A percentile compares a stretch with the other conserved stretches of the same genome.
These are phyloP conservation scores for Phalaenopsis hybrid DNA, from an alignment of 116 monocot species.

Conservation along the genomic window DNA sequence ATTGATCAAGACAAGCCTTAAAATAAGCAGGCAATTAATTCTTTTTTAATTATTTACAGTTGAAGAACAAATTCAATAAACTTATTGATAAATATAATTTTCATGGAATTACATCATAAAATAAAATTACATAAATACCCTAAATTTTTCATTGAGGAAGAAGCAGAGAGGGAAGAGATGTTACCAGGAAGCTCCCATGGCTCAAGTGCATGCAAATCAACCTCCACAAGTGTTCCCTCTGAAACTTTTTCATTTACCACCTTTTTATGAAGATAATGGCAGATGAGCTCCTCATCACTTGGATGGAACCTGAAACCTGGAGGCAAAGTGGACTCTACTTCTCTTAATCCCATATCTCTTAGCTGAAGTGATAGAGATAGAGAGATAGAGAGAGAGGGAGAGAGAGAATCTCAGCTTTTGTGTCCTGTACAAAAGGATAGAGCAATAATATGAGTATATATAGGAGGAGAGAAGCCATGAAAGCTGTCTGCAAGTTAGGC, in stretches of 20 bases:
- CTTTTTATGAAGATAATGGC: constrained; percentile 59
- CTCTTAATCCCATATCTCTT: constrained; percentile 33
- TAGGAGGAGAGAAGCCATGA: neutral
- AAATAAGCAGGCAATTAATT: too few species aligned
- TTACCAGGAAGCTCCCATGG: constrained; percentile 80
- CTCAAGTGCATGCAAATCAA: constrained; percentile 55
- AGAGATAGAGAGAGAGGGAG: neutral
- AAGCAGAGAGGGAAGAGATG: neutral
- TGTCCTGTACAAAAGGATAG: too few species aligned
- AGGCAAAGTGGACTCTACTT: constrained; percentile 41
- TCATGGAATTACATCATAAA: too few species aligned
- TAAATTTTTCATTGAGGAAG: neutral
- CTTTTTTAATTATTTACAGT: too few species aligned
- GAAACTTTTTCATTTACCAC: constrained; percentile 22
- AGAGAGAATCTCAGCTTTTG: neutral
- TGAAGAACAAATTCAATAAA: too few species aligned
- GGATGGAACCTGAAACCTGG: constrained; percentile 73
- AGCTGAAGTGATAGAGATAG: neutral
- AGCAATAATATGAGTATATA: neutral
- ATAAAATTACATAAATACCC: neutral
- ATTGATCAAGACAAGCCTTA: too few species aligned
- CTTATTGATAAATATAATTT: too few species aligned
- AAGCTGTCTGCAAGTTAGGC: too few species aligned
- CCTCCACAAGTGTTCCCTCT: constrained; percentile 52
- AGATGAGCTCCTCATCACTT: constrained; percentile 59